Evolutionary conservation across 2,329 filamentous ascomycete species (phyloP).

Genomic region (Epichloe elymi): DNA sequence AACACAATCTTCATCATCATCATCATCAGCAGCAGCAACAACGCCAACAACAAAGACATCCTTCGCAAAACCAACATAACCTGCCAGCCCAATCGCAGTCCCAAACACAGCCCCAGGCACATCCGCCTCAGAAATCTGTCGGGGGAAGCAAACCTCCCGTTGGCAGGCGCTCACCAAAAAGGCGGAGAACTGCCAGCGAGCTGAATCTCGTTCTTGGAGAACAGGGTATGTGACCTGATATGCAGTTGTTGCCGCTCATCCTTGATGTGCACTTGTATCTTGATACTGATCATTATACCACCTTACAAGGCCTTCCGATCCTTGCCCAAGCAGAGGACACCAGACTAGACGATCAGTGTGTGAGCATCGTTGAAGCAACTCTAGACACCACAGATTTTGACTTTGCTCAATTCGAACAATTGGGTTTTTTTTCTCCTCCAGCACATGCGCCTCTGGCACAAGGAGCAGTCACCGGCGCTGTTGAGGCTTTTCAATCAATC

Average conservation of each 20-base stretch:
- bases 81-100: constrained; percentile 3
- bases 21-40: constrained; percentile 12
- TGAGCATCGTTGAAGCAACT: constrained; percentile 16
- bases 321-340: constrained; percentile 13
- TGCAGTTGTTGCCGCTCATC: neutral
- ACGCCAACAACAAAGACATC: constrained; percentile 6
- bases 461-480: constrained; percentile 9
- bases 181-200: constrained; percentile 22
- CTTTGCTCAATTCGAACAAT: constrained; percentile 21
- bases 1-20: constrained; percentile 12
- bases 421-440: constrained; percentile 14
- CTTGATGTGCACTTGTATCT: neutral
- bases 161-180: constrained; percentile 23
- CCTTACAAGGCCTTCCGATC: constrained; percentile 12
- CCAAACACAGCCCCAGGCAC: neutral
- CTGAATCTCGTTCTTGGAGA: constrained; percentile 21
- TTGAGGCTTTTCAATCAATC: constrained; percentile 8
- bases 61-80: constrained; percentile 5
- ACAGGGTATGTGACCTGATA: constrained; percentile 18
- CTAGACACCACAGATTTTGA: constrained; percentile 21
- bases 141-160: constrained; percentile 5
- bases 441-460: constrained; percentile 18
- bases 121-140: constrained; percentile 1
- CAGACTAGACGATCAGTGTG: constrained; percentile 14
- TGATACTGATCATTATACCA: neutral